Base-by-base conservation (phyloP, 1,284 basidiomycete genomes). In the Ganoderma boninense region DNA sequence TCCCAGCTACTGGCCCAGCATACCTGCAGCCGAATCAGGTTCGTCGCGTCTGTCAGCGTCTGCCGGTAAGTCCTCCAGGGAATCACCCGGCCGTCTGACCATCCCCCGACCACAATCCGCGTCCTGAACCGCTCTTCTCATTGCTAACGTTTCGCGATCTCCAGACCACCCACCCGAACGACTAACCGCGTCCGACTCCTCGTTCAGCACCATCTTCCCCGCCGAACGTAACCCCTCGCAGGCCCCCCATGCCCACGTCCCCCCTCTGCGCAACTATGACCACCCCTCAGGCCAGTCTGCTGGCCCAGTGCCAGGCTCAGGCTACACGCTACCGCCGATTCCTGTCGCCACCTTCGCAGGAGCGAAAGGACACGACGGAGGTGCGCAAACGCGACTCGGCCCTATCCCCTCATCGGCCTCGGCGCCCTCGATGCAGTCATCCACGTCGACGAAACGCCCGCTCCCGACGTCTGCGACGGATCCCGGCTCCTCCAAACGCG, bases 401-500 rank as follows among this genome's bases (percentile, higher is more conserved):
- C 40, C 71, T 13, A 26, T 68, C 11, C 64, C 68, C 23, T 67
- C 75, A 2, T 65, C 73, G 8, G 66, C 69, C 18, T 76, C 77
- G 40, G 73, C 76, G 2, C 69, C 75, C 40, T 71, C 74, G 2
- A 72, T 69, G 44, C 38, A 2, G 38, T 38, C 38, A 1, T 43
- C 70, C 18, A 67, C 69, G 57, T 72, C 71, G 14, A 65, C 72
- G 23, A 79, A 77, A 64, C 76, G 78, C 29, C 57, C 76, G 20
- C 62, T 72, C 0, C 75, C 77, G 4, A 40, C 73, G 23, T 71
- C 69, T 2, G 67, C 68, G 35, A 67, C 67, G 14, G 71, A 75
- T 35, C 69, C 75, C 46, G 72, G 68, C 68, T 73, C 74, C 68
- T 74, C 76, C 56, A 76, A 75, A 69, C 78, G 71, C 32, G 65